Evolutionary conservation across 352 stramenopile species (phyloP).

Genomic region (Globisporangium echinulatum): DNA sequence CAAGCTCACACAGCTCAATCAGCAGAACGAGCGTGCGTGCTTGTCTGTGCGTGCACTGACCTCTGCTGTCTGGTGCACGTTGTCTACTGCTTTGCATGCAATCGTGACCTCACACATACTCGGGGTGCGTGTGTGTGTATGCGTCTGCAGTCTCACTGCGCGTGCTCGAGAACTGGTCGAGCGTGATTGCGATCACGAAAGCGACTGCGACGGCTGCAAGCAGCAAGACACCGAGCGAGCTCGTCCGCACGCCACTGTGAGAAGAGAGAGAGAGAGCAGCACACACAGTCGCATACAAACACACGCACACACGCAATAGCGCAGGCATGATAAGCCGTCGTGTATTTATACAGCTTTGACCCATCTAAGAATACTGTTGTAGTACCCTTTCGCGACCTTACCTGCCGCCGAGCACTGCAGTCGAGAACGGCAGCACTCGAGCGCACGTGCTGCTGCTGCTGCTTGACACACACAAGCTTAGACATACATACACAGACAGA

Average conservation of each 20-base stretch:
- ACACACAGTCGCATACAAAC: neutral
- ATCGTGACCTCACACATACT: too few relatives aligned
- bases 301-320: neutral
- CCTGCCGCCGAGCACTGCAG: too few relatives aligned
- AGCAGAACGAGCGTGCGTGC: slow-evolving; percentile 73
- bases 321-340: too few relatives aligned
- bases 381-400: too few relatives aligned
- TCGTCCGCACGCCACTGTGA: slow-evolving; percentile 49
- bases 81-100: too few relatives aligned
- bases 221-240: slow-evolving; percentile 40
- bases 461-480: too few relatives aligned
- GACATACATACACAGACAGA: too few relatives aligned
- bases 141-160: slow-evolving; percentile 50
- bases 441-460: too few relatives aligned
- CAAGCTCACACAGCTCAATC: slow-evolving; percentile 69
- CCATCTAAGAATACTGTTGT: too few relatives aligned
- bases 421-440: too few relatives aligned
- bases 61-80: slow-evolving; percentile 24
- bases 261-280: neutral
- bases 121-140: neutral
- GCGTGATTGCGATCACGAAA: slow-evolving; percentile 70
- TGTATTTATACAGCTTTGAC: too few relatives aligned
- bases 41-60: neutral
- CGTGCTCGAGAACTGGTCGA: slow-evolving; percentile 79
- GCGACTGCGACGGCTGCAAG: slow-evolving; percentile 20